Evolutionary conservation across 768 basidiomycete genomes (phyloP), one percentile per base, ranked within the genome.

Genomic region (Collybiopsis luxurians): DNA sequence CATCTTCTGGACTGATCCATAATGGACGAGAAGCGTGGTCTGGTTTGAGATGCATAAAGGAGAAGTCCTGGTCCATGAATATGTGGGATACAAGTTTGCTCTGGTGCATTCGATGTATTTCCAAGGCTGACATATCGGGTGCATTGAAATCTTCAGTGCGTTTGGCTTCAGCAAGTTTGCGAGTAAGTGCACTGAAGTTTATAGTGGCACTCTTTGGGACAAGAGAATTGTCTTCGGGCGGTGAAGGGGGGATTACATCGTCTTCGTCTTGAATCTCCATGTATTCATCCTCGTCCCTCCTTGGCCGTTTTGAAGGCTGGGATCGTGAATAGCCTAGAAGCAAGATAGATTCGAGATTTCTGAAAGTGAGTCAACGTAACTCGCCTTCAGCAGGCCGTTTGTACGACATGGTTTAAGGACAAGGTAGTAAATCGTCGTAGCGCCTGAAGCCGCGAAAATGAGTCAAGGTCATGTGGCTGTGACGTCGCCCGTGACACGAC

Each of bases 1-100:
- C 88, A 67, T 93, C 89, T 61, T 92, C 89, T 5, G 94, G 93
- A 63, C 89, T 92, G 60, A 99, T 98, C 95, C 96, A 99, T 17
- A 98, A 75, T 15, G 97, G 97, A 45, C 97, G 85, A 4, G 92
- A 89, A 30, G 85, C 79, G 69, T 99, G 97, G 73, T 99, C 97
- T 2, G 82, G 75, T 70, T 98, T 97, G 54, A 99, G 75, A 63
- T 89, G 85, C 40, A 97, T 76, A 80, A 84, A 90, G 2, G 90
- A 88, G 65, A 92, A 95, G 70, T 95, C 93, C 65, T 88, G 89
- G 55, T 89, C 81, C 76, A 82, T 84, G 70, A 94, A 92, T 31
- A 92, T 89, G 62, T 90, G 84, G 9, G 90, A 92, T 28, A 92
- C 86, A 2, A 91, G 79, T 34, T 72, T 80, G 64, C 90, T 85